Evolutionary conservation across 2,329 filamentous ascomycete species (phyloP), one percentile per base, ranked within the genome.

Genomic region (Aspergillus glaucus): DNA sequence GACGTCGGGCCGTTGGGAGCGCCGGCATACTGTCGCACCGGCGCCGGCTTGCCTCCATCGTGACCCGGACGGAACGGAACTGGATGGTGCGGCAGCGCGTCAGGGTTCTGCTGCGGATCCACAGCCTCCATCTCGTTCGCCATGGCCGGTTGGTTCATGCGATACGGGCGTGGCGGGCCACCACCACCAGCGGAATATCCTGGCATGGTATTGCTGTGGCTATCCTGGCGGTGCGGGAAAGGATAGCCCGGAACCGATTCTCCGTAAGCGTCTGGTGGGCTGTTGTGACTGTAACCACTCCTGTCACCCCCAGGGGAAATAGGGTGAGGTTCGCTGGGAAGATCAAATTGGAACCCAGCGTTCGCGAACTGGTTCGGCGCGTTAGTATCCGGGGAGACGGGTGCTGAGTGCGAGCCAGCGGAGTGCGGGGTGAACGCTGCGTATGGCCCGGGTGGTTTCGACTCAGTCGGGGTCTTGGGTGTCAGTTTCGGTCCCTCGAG

Each of bases 291-390:
- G 10, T 30, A 30, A 30, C 26, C 26, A 30, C 54, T 57, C 46
- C 54, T 52, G 49, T 47, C 49, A n/a, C 52, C 53, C 22, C 49
- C 51, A 8, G 49, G 44, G 15, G 50, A 50, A 9, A 49, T 52
- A 7, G 51, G 50, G 5, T 56, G 50, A 8, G 45, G 3, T 10
- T 62, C 59, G 19, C 49, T 49, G 1, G 80, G 82, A 78, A 91
- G 85, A 60, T 89, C 87, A 56, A 89, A 89, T 1, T 87, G 77
- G 7, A 86, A 86, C 2, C 81, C 75, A 57, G 87, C 65, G 53
- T 71, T 63, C 43, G 69, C 65, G 46, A 73, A 70, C 37, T 68
- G 62, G 45, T 65, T 67, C 1, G 61, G 55, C 19, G 50, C 50
- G 30, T 46, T 49, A 4, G 52, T 54, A 8, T 60, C 46, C 41